A percentile compares a stretch with the other conserved stretches of the same genome.
Evolutionary conservation across 148 eudicot species (phyloP).

Genomic region (Rhododendron kiyosumense): DNA sequence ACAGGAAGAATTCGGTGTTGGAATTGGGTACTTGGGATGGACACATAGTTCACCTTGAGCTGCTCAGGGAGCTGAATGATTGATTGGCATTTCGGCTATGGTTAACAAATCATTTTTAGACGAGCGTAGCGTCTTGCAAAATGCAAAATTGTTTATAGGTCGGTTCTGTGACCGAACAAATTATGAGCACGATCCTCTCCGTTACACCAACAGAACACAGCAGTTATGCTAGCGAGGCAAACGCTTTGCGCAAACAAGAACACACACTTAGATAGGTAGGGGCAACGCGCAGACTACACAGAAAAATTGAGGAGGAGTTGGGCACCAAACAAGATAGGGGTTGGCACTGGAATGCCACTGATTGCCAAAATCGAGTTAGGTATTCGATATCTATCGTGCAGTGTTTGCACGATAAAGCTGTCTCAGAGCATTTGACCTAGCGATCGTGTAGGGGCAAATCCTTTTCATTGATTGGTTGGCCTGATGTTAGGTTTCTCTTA

Average conservation of each 20-base stretch:
- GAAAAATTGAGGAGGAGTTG: neutral
- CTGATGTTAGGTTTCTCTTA: no score
- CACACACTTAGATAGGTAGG: neutral
- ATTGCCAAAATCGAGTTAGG: no score
- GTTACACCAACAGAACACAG: neutral
- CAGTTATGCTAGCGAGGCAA: neutral
- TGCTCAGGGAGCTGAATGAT: neutral
- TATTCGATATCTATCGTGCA: neutral
- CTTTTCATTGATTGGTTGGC: no score
- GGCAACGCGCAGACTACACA: neutral
- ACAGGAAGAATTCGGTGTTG: neutral
- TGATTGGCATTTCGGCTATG: neutral
- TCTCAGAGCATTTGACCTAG: no score
- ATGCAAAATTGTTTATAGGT: neutral
- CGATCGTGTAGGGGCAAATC: no score
- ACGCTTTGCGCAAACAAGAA: neutral
- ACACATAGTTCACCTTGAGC: neutral
- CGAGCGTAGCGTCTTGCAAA: neutral
- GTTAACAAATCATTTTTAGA: neutral
- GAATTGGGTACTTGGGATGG: neutral
- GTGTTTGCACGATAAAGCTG: neutral
- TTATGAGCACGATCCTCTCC: neutral
- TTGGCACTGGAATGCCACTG: no score
- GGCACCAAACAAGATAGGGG: no score
- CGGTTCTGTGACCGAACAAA: neutral